A percentile compares a stretch with the other conserved stretches of the same genome.
Conservation (phyloP, 257 asterid genomes). For the Jacaranda copaia region DNA sequence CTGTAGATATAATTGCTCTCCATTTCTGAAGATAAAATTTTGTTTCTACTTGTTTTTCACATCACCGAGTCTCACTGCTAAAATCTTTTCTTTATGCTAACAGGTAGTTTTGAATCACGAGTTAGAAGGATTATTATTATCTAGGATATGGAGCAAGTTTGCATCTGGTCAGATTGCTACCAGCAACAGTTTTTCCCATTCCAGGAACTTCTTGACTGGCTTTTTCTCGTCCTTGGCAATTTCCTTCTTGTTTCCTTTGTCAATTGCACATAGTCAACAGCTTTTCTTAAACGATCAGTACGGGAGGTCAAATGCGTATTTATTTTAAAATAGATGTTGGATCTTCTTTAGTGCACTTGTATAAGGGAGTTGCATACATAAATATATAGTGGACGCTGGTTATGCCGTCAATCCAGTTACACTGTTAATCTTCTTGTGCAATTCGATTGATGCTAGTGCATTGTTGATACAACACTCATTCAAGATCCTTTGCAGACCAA, state of each 20-base stretch:
- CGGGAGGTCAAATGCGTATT: conserved; percentile 55
- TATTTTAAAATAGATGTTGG: conserved; percentile 57
- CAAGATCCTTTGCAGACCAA: conserved; percentile 46
- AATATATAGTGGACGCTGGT: conserved; percentile 30
- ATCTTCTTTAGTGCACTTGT: conserved; percentile 58
- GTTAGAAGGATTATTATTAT: conserved; percentile 52
- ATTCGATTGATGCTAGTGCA: conserved; percentile 49
- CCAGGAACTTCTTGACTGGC: conserved; percentile 89
- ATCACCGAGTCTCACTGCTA: not conserved
- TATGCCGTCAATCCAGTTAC: conserved; percentile 42
- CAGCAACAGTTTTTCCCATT: conserved; percentile 64
- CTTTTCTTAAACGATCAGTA: conserved; percentile 53
- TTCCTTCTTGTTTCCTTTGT: conserved; percentile 78
- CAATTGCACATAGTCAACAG: conserved; percentile 80
- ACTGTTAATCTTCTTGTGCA: conserved; percentile 38
- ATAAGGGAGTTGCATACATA: conserved; percentile 55
- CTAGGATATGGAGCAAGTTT: conserved; percentile 90
- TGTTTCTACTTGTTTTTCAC: not conserved
- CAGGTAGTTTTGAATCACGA: conserved; percentile 43
- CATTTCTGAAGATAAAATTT: not conserved
- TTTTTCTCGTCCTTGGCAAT: conserved; percentile 71
- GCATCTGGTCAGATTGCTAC: conserved; percentile 63
- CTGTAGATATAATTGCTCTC: not conserved
- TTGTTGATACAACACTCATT: conserved; percentile 45
- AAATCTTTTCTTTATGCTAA: conserved; percentile 22